These are phyloP conservation scores for Nasturtium officinale DNA, from an alignment of 345 rosid species.

Conservation along the genomic window DNA sequence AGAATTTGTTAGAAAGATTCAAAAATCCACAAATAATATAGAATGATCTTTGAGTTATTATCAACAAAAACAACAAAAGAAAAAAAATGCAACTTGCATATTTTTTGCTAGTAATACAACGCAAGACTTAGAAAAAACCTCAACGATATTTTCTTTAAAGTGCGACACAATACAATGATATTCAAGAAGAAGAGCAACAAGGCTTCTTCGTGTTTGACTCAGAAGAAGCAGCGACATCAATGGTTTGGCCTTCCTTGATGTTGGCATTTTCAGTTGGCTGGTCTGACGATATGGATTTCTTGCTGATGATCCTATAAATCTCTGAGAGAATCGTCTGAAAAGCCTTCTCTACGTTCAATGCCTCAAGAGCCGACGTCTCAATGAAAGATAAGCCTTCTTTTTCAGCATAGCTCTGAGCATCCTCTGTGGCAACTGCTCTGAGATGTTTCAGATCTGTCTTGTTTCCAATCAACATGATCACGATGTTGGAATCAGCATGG, in stretches of 20 bases:
- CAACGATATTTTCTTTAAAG: conserved; percentile 16
- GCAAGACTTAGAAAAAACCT: conserved; percentile 3
- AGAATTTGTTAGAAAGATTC: background rate
- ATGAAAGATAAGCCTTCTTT: conserved; percentile 91
- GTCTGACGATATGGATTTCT: conserved; percentile 79
- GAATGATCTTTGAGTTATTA: conserved; percentile 12
- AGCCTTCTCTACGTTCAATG: conserved; percentile 83
- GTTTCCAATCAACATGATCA: conserved; percentile 91
- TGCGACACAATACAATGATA: conserved; percentile 10
- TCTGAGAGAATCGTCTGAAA: conserved; percentile 80
- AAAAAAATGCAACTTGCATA: background rate
- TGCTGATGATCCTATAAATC: conserved; percentile 84
- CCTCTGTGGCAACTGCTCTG: conserved; percentile 89
- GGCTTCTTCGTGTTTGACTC: conserved; percentile 66
- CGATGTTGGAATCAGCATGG: conserved; percentile 95
- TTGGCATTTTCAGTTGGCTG: conserved; percentile 53
- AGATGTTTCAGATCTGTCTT: conserved; percentile 96
- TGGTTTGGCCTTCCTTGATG: conserved; percentile 84
- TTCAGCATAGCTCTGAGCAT: conserved; percentile 86
- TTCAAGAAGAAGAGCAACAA: conserved; percentile 80
- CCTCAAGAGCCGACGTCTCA: conserved; percentile 93
- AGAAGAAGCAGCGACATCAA: conserved; percentile 63
- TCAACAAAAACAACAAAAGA: background rate
- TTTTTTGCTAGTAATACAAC: conserved; percentile 17
- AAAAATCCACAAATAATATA: conserved; percentile 8